phyloP scores from a whole-genome alignment of 352 stramenopile species.

The Albugo laibachii region DNA sequence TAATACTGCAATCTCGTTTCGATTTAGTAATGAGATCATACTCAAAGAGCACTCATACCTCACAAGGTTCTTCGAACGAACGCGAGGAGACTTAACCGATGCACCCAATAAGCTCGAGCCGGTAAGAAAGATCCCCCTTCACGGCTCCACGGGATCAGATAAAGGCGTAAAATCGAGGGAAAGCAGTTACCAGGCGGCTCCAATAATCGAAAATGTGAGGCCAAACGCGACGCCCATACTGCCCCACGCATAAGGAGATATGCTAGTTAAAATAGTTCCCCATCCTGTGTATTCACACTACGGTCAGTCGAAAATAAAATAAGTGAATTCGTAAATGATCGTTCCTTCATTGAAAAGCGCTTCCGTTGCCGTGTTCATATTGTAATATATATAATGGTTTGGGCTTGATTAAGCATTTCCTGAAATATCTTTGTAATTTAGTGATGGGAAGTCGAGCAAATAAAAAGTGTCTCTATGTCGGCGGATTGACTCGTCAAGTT shows the following conservation, averaged over 20 bases:
- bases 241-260: conserved; percentile 96
- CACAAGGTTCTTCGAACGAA: conserved; percentile 98
- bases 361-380: conserved; percentile 66
- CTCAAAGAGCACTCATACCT: conserved; percentile 15
- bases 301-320: background rate
- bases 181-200: conserved; percentile 76
- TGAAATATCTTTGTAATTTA: no score
- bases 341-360: conserved; percentile 72
- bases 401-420: background rate
- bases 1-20: conserved; percentile 63
- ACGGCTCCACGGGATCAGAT: background rate
- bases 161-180: background rate
- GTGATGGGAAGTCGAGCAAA: conserved; percentile 12
- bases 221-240: conserved; percentile 95
- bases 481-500: conserved; percentile 75
- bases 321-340: conserved; percentile 1
- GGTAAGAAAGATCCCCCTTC: conserved; percentile 82
- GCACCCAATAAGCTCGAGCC: conserved; percentile 94
- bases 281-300: conserved; percentile 23
- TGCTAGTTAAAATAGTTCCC: conserved; percentile 93
- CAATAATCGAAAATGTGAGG: conserved; percentile 92
- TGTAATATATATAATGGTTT: conserved; percentile 2
- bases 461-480: conserved; percentile 78
- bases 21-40: background rate
- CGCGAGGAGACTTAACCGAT: conserved; percentile 95